These are phyloP conservation scores for Sporothrix pallida DNA, from an alignment of 2,329 filamentous ascomycete genomes.

Conservation along the genomic window DNA sequence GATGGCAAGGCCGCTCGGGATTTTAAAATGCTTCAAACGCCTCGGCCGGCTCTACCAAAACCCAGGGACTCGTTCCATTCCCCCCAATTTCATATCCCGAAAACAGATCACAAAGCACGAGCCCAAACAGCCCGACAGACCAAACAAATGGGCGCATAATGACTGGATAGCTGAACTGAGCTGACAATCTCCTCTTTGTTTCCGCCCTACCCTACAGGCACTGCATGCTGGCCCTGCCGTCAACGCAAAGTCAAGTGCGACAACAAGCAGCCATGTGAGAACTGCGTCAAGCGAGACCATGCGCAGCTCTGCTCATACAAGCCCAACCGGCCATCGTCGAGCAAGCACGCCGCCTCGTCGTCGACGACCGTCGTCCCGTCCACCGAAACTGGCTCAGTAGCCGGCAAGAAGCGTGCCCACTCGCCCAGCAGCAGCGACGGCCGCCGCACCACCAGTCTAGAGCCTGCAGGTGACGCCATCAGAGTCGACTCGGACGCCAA, in stretches of 20 bases:
- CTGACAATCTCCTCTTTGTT: slow-evolving; percentile 1
- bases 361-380: slow-evolving; percentile 8
- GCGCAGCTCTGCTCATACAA: slow-evolving; percentile 70
- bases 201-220: slow-evolving; percentile 51
- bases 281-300: slow-evolving; percentile 70
- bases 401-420: slow-evolving; percentile 51
- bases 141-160: too few relatives aligned
- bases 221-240: slow-evolving; percentile 70
- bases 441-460: slow-evolving; percentile 39
- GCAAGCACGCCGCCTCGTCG: slow-evolving; percentile 44
- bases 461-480: slow-evolving; percentile 34
- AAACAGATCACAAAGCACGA: slow-evolving; percentile 11
- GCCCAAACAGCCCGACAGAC: background rate
- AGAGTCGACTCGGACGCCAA: slow-evolving; percentile 60
- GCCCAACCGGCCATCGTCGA: slow-evolving; percentile 58
- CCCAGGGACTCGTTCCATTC: background rate
- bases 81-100: slow-evolving; percentile 29
- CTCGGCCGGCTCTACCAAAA: background rate
- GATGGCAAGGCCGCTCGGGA: background rate
- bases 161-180: too few relatives aligned
- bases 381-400: background rate
- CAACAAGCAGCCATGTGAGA: slow-evolving; percentile 71
- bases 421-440: slow-evolving; percentile 51
- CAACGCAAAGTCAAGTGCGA: slow-evolving; percentile 73
- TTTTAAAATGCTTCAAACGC: background rate